Percentiles rank a stretch among this genome's conserved stretches.
Conservation (phyloP, 306 rosid genomes). For the Adenanthera pavonina region DNA sequence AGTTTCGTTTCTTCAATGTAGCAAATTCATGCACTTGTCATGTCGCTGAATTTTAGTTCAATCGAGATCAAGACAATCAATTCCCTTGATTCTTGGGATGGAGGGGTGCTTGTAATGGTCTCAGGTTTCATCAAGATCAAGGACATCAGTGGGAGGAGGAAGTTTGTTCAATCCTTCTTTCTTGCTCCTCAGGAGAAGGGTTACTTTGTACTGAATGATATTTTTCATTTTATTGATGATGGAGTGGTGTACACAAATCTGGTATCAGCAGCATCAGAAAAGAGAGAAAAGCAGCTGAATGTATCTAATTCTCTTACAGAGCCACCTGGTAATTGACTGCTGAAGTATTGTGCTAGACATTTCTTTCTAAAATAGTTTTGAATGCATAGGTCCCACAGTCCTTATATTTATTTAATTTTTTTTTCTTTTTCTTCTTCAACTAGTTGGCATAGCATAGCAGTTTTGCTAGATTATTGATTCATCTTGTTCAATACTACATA, state of each 20-base stretch:
- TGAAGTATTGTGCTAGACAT: background rate
- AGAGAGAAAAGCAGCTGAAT: slow-evolving; percentile 58
- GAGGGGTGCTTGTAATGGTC: slow-evolving; percentile 89
- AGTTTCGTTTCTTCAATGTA: slow-evolving; percentile 43
- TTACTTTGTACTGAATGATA: slow-evolving; percentile 83
- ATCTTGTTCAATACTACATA: background rate
- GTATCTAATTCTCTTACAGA: slow-evolving; percentile 64
- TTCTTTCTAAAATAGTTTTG: slow-evolving; percentile 14
- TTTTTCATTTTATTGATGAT: slow-evolving; percentile 77
- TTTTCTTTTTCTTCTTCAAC: background rate
- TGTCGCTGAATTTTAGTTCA: slow-evolving; percentile 65
- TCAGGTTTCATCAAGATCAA: slow-evolving; percentile 80
- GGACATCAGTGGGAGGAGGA: slow-evolving; percentile 68
- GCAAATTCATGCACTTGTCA: slow-evolving; percentile 76
- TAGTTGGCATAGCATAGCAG: background rate
- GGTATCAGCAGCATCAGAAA: slow-evolving; percentile 52
- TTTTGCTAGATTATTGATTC: background rate
- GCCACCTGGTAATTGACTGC: slow-evolving; percentile 61
- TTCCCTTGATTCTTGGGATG: slow-evolving; percentile 85
- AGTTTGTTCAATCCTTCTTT: slow-evolving; percentile 83
- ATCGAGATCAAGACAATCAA: slow-evolving; percentile 89
- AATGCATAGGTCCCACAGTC: background rate
- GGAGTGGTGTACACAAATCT: slow-evolving; percentile 56
- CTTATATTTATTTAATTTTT: background rate
- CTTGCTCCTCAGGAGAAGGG: slow-evolving; percentile 97